phyloP scores from a whole-genome alignment of 31 red algal genomes.

The Asparagopsis taxiformis region DNA sequence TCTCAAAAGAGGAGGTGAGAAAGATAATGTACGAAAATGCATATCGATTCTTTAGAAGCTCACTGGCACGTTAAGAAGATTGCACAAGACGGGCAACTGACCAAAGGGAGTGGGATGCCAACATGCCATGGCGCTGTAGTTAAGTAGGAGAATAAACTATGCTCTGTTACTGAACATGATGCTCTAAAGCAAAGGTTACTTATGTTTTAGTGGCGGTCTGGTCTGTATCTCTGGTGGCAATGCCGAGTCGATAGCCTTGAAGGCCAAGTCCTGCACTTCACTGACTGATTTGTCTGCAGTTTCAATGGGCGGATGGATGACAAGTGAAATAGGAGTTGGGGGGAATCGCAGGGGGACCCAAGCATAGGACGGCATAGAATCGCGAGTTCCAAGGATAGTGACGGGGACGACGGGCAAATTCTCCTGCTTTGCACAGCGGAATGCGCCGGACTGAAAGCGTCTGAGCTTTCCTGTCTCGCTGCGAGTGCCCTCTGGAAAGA shows the following conservation, averaged over 20 bases:
- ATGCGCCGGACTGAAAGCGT: slow-evolving; percentile 79
- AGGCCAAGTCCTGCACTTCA: slow-evolving; percentile 59
- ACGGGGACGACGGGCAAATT: slow-evolving; percentile 84
- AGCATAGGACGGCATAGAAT: slow-evolving; percentile 87
- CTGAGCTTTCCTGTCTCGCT: slow-evolving; percentile 65
- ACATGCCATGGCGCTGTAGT: too few species aligned
- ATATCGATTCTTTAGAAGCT: background rate
- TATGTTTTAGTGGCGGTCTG: background rate
- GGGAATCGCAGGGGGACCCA: slow-evolving; percentile 83
- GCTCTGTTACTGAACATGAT: too few species aligned
- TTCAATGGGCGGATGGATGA: slow-evolving; percentile 80
- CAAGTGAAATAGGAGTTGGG: slow-evolving; percentile 44
- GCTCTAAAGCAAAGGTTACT: background rate
- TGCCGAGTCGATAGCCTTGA: slow-evolving; percentile 71
- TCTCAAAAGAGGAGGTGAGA: slow-evolving; percentile 2
- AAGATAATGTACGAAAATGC: slow-evolving; percentile 22
- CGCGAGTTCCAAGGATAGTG: slow-evolving; percentile 86
- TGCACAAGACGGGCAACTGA: too few species aligned
- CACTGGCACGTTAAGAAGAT: background rate
- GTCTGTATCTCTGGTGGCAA: slow-evolving; percentile 49
- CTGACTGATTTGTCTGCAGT: slow-evolving; percentile 26
- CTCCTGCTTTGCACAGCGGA: slow-evolving; percentile 80
- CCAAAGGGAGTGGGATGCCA: too few species aligned
- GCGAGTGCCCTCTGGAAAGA: slow-evolving; percentile 97
- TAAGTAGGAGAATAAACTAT: too few species aligned